phyloP scores from a whole-genome alignment of 2,329 filamentous ascomycete species.

The Stemphylium beticola region DNA sequence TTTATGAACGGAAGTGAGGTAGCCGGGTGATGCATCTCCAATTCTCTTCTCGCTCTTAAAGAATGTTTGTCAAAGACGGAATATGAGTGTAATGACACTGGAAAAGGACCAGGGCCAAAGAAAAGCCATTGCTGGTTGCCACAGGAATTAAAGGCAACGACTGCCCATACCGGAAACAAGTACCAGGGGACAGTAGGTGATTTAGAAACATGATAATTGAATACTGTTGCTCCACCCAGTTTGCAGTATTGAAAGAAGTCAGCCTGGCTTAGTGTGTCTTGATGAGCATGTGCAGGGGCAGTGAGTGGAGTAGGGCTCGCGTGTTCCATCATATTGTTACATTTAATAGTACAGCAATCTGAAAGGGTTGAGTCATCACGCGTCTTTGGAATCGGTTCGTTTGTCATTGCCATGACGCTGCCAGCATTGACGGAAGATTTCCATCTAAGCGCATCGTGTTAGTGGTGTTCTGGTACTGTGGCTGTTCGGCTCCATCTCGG shows the following conservation, averaged over 20 bases:
- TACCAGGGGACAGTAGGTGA: neutral
- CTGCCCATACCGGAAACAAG: neutral
- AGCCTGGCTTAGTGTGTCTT: neutral
- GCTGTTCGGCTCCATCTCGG: constrained; percentile 25
- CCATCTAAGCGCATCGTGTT: constrained; percentile 69
- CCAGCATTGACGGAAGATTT: constrained; percentile 88
- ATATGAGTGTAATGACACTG: neutral
- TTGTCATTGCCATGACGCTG: constrained; percentile 86
- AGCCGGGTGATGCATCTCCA: neutral
- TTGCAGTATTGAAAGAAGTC: neutral
- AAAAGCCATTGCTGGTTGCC: neutral
- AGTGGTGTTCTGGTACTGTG: neutral
- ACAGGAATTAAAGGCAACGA: neutral
- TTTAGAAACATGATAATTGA: neutral
- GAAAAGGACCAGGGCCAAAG: neutral
- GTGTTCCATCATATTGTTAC: neutral
- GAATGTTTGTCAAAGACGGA: neutral
- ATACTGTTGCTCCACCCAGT: neutral
- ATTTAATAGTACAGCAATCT: neutral
- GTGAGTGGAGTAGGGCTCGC: neutral
- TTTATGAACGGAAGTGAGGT: constrained; percentile 29
- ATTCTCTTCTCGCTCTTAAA: neutral
- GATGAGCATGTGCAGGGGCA: neutral
- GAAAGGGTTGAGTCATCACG: constrained; percentile 39
- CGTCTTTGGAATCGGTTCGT: constrained; percentile 78